Conservation (phyloP, 1,139 yeast species). For the Candida gigantensis region DNA sequence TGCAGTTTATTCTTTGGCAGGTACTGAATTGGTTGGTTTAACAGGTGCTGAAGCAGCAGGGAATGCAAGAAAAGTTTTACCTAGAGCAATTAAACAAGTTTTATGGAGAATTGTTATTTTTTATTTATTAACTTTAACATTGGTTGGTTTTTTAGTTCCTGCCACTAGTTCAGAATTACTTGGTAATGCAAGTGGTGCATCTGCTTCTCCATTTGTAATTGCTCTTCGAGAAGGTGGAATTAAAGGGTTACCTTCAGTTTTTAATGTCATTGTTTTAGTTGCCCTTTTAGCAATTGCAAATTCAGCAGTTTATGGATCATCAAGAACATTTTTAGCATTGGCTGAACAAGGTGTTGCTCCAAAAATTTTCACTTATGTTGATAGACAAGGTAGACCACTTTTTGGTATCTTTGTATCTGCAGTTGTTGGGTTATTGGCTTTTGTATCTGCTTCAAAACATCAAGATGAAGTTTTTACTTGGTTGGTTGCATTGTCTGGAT, state of each 20-base stretch:
- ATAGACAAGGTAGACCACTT: constrained; percentile 44
- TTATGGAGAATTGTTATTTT: constrained; percentile 45
- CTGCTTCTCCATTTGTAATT: constrained; percentile 47
- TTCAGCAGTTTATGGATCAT: constrained; percentile 47
- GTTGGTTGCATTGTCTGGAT: constrained; percentile 44
- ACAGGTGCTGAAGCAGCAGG: constrained; percentile 41
- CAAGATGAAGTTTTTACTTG: constrained; percentile 40
- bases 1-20: constrained; percentile 47
- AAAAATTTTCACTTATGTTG: constrained; percentile 35
- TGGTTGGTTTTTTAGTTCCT: constrained; percentile 45
- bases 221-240: constrained; percentile 46
- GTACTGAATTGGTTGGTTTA: constrained; percentile 46
- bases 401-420: constrained; percentile 38
- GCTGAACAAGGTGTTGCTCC: constrained; percentile 47
- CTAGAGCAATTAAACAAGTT: constrained; percentile 46
- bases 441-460: constrained; percentile 43
- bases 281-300: constrained; percentile 48
- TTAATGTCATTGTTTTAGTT: constrained; percentile 43
- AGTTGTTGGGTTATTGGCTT: constrained; percentile 40
- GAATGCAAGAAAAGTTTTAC: constrained; percentile 40
- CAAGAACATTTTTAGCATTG: constrained; percentile 42
- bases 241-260: constrained; percentile 42
- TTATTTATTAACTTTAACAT: constrained; percentile 42
- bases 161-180: constrained; percentile 29
- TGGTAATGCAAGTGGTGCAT: constrained; percentile 30